Evolutionary conservation across 2,329 filamentous ascomycete species (phyloP).

Genomic region (Aspergillus sergii): DNA sequence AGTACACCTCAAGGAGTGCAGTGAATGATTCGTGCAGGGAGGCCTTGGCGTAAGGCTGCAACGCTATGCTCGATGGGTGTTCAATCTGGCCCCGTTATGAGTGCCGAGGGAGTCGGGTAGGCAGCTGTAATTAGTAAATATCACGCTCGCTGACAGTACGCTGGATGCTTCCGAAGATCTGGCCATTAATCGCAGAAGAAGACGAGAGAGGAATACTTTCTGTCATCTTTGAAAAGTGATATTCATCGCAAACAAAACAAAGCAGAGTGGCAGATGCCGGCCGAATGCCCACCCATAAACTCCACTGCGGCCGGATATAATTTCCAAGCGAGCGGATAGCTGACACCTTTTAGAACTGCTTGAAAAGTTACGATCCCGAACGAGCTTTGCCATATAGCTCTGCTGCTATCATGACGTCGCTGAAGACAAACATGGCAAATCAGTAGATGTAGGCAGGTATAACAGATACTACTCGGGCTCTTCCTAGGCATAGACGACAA

Average conservation of each 20-base stretch:
- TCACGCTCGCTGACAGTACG: not conserved
- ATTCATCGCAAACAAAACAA: not conserved
- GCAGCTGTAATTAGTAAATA: not conserved
- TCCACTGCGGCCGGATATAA: conserved; percentile 9
- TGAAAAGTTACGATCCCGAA: not conserved
- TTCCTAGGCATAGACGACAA: not conserved
- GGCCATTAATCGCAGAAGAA: not conserved
- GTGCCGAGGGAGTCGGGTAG: not conserved
- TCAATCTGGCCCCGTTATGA: not conserved
- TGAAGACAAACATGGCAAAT: not conserved
- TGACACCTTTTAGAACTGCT: not conserved
- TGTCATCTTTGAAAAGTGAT: not conserved
- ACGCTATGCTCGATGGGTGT: not conserved
- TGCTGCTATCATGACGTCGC: not conserved
- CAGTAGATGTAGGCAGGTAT: not conserved
- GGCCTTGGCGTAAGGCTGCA: not conserved
- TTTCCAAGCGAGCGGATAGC: conserved; percentile 15
- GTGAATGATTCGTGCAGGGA: not conserved
- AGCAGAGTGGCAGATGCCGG: not conserved
- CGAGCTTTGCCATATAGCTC: not conserved
- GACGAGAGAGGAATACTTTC: not conserved
- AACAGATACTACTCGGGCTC: not conserved
- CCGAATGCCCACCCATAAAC: not conserved
- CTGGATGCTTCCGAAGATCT: not conserved
- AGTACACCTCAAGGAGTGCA: not conserved